Percentiles rank a stretch among this genome's conserved stretches.
These are phyloP conservation scores for Aspergillus sp. DNA, from an alignment of 2,329 filamentous ascomycete genomes.

Conservation along the genomic window DNA sequence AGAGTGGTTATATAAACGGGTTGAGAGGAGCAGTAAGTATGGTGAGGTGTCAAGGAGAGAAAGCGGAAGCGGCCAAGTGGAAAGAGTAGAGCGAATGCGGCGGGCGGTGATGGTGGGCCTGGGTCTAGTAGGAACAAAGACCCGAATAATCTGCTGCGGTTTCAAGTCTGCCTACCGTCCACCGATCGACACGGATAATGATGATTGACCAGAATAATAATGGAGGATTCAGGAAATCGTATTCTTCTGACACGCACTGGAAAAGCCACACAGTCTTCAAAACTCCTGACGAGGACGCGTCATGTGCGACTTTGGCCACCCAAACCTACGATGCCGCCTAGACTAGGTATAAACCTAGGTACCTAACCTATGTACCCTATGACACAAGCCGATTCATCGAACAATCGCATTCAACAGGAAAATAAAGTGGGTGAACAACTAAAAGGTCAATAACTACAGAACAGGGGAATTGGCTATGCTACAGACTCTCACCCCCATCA, in stretches of 20 bases:
- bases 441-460: conserved; percentile 30
- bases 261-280: no score
- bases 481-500: conserved; percentile 17
- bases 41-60: conserved; percentile 13
- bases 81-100: neutral
- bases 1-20: conserved; percentile 5
- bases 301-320: conserved; percentile 17
- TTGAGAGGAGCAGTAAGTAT: neutral
- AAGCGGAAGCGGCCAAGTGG: conserved; percentile 18
- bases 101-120: neutral
- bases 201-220: no score
- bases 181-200: neutral
- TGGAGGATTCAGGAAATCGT: no score
- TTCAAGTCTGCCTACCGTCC: neutral
- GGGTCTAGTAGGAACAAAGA: neutral
- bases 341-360: neutral
- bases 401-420: conserved; percentile 2
- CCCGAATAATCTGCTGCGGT: neutral
- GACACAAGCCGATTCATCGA: neutral
- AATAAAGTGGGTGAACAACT: conserved; percentile 6
- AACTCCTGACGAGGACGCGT: conserved; percentile 6
- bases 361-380: neutral
- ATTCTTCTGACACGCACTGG: no score
- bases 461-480: conserved; percentile 33
- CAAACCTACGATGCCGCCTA: conserved; percentile 15